Evolutionary conservation across 2,329 filamentous ascomycete species (phyloP).

Genomic region (Pseudogymnoascus sp.): DNA sequence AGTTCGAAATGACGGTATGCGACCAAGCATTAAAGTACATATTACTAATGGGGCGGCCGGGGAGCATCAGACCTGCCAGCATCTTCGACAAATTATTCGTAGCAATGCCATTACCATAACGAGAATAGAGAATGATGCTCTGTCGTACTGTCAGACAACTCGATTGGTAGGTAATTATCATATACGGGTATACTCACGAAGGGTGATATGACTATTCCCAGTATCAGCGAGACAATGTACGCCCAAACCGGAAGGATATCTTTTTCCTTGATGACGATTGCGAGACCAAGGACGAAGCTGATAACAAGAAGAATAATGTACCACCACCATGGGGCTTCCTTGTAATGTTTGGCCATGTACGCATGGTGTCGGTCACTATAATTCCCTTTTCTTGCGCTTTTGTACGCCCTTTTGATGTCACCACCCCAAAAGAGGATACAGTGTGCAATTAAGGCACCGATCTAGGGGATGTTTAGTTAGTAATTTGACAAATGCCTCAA

Average conservation of each 20-base stretch:
- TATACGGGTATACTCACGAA: conserved; percentile 32
- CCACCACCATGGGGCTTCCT: conserved; percentile 38
- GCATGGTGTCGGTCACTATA: conserved; percentile 45
- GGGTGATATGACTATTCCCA: conserved; percentile 40
- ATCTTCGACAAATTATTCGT: conserved; percentile 52
- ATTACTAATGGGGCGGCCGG: conserved; percentile 34
- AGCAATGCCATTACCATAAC: conserved; percentile 50
- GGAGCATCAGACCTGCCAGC: conserved; percentile 42
- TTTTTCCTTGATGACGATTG: conserved; percentile 32
- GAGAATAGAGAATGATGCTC: conserved; percentile 45
- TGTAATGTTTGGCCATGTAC: conserved; percentile 38
- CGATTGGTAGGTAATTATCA: neutral
- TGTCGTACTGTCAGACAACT: conserved; percentile 22
- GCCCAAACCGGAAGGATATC: conserved; percentile 37
- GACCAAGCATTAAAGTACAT: conserved; percentile 49
- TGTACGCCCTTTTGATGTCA: conserved; percentile 43
- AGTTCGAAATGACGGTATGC: conserved; percentile 47
- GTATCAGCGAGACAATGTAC: conserved; percentile 33
- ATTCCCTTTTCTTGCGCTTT: conserved; percentile 36
- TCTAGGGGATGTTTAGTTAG: conserved; percentile 31
- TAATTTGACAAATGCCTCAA: accelerated
- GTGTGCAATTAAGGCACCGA: conserved; percentile 48
- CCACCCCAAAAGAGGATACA: conserved; percentile 48
- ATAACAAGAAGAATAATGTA: conserved; percentile 32
- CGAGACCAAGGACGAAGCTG: conserved; percentile 32